Conservation (phyloP, 495 filamentous ascomycete species). For the Neurospora sublineolata region DNA sequence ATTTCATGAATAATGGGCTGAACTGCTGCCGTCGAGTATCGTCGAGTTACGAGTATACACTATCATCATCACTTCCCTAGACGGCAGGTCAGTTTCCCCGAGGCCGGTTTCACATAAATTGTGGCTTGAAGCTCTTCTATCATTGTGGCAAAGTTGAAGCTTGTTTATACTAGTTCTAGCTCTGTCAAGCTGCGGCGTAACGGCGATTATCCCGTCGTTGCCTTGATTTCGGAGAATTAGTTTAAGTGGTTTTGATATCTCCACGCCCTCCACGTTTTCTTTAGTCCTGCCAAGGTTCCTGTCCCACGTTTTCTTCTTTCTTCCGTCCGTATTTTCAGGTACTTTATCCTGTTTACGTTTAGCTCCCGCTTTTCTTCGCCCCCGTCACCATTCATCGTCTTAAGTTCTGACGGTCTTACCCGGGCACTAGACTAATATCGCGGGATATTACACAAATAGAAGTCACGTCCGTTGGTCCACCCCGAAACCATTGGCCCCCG, state of each 20-base stretch:
- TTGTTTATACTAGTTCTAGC: neutral
- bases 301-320: neutral
- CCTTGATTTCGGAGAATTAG: neutral
- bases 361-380: neutral
- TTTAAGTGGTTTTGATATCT: neutral
- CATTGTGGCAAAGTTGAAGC: neutral
- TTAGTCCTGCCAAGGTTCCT: neutral
- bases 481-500: too few relatives aligned
- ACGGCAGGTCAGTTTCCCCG: neutral
- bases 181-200: neutral
- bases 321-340: neutral
- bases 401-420: too few relatives aligned
- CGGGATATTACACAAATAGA: neutral
- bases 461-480: neutral
- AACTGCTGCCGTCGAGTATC: too few relatives aligned
- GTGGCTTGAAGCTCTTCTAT: neutral
- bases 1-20: too few relatives aligned
- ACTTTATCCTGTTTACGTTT: neutral
- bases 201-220: neutral
- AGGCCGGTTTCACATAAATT: neutral
- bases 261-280: neutral
- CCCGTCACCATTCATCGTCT: neutral
- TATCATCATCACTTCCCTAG: neutral
- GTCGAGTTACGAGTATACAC: neutral
- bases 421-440: too few relatives aligned